Conservation (phyloP, 164 flowering plant species). For the Hamamelis virginiana region DNA sequence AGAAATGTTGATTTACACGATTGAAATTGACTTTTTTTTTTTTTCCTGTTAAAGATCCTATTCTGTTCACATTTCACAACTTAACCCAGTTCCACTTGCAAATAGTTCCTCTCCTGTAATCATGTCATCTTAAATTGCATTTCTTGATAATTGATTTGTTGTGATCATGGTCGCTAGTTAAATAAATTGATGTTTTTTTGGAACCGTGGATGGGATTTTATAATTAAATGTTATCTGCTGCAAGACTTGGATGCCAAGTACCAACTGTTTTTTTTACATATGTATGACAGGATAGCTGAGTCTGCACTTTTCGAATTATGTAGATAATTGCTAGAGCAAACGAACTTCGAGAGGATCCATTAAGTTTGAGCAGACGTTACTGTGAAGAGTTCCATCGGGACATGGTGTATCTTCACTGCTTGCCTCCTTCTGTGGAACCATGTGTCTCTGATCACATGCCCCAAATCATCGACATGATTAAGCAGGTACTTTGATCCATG, state of each 20-base stretch:
- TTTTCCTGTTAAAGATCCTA: too few relatives aligned
- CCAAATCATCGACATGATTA: slow-evolving; percentile 87
- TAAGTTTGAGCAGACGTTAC: slow-evolving; percentile 74
- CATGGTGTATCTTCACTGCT: slow-evolving; percentile 74
- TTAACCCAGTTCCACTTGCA: too few relatives aligned
- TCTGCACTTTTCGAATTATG: slow-evolving; percentile 58
- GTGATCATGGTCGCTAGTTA: background rate
- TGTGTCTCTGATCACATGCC: slow-evolving; percentile 93
- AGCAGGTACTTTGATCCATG: slow-evolving; percentile 44
- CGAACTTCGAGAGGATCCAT: slow-evolving; percentile 83
- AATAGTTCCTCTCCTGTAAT: background rate
- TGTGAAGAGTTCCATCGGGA: slow-evolving; percentile 83
- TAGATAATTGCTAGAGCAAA: slow-evolving; percentile 94
- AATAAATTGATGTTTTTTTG: background rate
- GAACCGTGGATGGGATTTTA: background rate
- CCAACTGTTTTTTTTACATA: slow-evolving; percentile 37
- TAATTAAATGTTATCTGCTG: slow-evolving; percentile 5
- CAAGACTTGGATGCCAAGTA: slow-evolving; percentile 18
- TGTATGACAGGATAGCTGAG: slow-evolving; percentile 62
- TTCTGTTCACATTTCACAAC: too few relatives aligned
- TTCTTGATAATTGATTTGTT: background rate
- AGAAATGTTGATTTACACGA: too few relatives aligned
- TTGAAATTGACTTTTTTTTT: too few relatives aligned
- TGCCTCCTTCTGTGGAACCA: slow-evolving; percentile 85
- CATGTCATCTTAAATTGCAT: background rate